These are phyloP conservation scores for Phytophthora litchii DNA, from an alignment of 352 stramenopile genomes.

Conservation along the genomic window DNA sequence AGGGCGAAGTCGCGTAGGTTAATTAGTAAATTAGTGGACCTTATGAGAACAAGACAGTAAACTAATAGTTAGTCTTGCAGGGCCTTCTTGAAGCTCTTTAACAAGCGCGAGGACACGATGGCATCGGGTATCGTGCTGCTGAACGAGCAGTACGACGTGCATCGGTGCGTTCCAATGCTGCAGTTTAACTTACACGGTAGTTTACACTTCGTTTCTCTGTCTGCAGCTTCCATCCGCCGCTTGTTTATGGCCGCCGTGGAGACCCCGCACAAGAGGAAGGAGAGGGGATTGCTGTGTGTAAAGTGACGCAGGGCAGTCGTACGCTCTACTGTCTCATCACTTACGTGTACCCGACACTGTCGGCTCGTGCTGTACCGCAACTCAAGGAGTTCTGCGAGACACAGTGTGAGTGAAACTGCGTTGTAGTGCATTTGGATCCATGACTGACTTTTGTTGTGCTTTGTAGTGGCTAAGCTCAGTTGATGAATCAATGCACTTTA, in stretches of 20 bases:
- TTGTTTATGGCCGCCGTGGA: slow-evolving; percentile 77
- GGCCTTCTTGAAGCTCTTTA: slow-evolving; percentile 64
- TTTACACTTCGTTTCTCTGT: not conserved
- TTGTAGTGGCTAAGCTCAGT: slow-evolving; percentile 17
- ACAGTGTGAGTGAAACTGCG: slow-evolving; percentile 11
- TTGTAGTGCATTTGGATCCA: not conserved
- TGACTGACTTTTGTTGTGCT: not conserved
- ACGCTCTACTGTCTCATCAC: slow-evolving; percentile 79
- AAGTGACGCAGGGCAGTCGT: slow-evolving; percentile 51
- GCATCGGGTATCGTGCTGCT: slow-evolving; percentile 70
- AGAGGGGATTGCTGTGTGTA: slow-evolving; percentile 76
- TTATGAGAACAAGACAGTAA: not conserved
- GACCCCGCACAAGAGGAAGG: slow-evolving; percentile 68
- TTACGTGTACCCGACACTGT: slow-evolving; percentile 83
- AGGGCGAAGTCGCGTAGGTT: slow-evolving; percentile 64
- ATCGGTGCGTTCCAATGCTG: slow-evolving; percentile 47
- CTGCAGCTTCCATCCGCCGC: slow-evolving; percentile 71
- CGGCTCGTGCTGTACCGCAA: slow-evolving; percentile 72
- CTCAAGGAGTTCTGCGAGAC: slow-evolving; percentile 82
- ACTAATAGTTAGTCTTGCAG: slow-evolving; percentile 26
- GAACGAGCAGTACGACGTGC: slow-evolving; percentile 84
- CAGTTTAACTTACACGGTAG: slow-evolving; percentile 4
- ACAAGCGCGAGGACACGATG: slow-evolving; percentile 82
- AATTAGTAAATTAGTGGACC: not conserved
- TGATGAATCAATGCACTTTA: too few relatives aligned